Conservation (phyloP, 225 moss, liverwort and hornwort genomes). For the Thuidium tamariscinum region DNA sequence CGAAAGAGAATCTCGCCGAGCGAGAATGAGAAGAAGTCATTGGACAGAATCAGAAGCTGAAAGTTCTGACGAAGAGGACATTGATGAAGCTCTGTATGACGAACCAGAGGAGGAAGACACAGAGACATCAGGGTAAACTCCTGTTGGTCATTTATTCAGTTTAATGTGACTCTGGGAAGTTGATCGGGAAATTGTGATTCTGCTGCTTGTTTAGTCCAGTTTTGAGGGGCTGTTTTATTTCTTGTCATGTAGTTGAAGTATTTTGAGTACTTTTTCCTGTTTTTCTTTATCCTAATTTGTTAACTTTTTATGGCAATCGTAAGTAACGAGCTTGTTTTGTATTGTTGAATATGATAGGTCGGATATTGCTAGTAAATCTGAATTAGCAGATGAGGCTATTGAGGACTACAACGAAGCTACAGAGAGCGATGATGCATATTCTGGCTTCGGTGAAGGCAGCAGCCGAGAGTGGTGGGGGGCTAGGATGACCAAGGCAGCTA, state of each 20-base stretch:
- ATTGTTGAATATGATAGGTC: constrained; percentile 34
- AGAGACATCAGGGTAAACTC: constrained; percentile 58
- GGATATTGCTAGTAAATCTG: constrained; percentile 91
- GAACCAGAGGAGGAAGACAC: constrained; percentile 94
- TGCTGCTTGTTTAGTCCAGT: background rate
- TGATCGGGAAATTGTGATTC: background rate
- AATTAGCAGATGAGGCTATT: constrained; percentile 65
- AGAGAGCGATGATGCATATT: constrained; percentile 60
- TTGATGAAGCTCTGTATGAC: constrained; percentile 51
- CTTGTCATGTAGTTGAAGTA: background rate
- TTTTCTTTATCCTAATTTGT: background rate
- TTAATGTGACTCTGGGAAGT: background rate
- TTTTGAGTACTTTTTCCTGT: background rate
- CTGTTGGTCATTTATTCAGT: background rate
- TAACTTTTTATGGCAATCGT: background rate
- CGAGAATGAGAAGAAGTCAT: constrained; percentile 49
- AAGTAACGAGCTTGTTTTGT: background rate
- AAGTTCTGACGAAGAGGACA: constrained; percentile 77
- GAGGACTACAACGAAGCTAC: constrained; percentile 67
- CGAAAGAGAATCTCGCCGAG: constrained; percentile 44
- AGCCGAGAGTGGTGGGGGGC: constrained; percentile 80
- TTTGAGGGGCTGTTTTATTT: background rate
- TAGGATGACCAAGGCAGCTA: constrained; percentile 97
- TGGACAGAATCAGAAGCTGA: constrained; percentile 81
- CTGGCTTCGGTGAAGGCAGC: constrained; percentile 46